Base-by-base conservation (phyloP, 495 filamentous ascomycete species). In the Penicillium paxilli region DNA sequence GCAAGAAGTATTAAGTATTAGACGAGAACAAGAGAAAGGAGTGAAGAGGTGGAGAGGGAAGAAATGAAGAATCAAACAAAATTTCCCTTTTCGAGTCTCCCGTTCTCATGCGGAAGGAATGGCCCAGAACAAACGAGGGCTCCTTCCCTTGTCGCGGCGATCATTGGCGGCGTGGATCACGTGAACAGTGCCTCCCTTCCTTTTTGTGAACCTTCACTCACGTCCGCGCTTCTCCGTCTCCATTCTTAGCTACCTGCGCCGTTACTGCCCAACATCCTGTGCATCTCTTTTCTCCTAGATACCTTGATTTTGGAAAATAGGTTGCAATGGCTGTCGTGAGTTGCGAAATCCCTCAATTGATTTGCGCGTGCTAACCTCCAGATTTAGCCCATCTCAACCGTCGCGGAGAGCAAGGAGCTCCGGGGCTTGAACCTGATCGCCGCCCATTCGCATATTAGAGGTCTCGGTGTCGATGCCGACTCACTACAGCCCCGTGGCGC, bases 361-460 rank as follows among this genome's bases (percentile, higher is more conserved):
- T 19, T 35, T 24, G 6, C 7, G 16, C 22, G 52, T 46, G 30
- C 49, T 58, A 32, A 60, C 47, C 48, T 35, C 17, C 22, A 37
- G 20, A 42, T 17, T 23, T 33, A 96, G 91, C 83, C 84, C 72
- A 96, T 98, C 71, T 86, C 91, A 53, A 97, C 95, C 57, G 84
- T 97, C 69, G 86, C 90, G 64, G 92, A 98, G 82, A 88, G 84
- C 71, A 96, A 93, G 72, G 92, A 96, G 78, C 86, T 96, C 70
- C 86, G 91, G 53, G 91, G 91, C 45, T 81, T 98, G 62, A 98
- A 96, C 76, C 88, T 98, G 70, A 94, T 98, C 68, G 93, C 94
- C 55, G 95, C 94, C 52, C 94, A 99, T 79, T 97, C 94, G 44
- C 95, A 99, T 72, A 97, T 99, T 60, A 85, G 91, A 59, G 94